Base-by-base conservation (phyloP, 2,329 filamentous ascomycete genomes). In the Diaporthe aspalathi region DNA sequence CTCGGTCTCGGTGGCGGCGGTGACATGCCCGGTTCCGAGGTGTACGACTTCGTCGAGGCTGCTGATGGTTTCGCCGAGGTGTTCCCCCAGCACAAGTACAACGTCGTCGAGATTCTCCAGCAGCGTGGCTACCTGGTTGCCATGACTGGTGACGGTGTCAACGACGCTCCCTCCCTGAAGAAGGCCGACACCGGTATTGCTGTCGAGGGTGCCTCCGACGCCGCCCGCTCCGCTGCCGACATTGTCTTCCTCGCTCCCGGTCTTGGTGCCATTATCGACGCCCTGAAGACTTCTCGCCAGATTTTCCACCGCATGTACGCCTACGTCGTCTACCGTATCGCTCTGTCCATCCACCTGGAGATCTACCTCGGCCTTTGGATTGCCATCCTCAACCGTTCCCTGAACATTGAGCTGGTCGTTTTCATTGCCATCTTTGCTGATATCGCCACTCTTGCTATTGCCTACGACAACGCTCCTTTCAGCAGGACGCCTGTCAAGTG, bases 231-330 rank as follows among this genome's bases (percentile, higher is more conserved):
- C 72, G 94, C 94, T 76, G 93, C 94, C 79, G 94, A 97, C 84
- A 97, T 97, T 77, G 94, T 97, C 77, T 97, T 97, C 88, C 90
- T 97, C 80, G 94, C 93, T 77, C 94, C 94, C 69, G 94, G 94
- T 86, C 91, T 97, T 74, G 94, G 94, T 83, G 93, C 94, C 74
- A 97, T 97, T 82, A 97, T 97, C 78, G 94, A 97, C 81, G 94
- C 94, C 73, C 89, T 97, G 77, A 97, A 97, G 87, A 97, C 93
- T 76, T 95, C 94, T 40, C 93, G 94, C 78, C 94, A 97, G 83
- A 97, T 97, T 82, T 97, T 97, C 88, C 94, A 97, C 85, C 93
- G 94, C 78, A 97, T 97, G 94, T 96, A 97, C 85, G 93, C 94
- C 72, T 97, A 97, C 86, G 93, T 97, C 76, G 93, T 97, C 78